A percentile compares a stretch with the other conserved stretches of the same genome.
These are phyloP conservation scores for Mucor circinelloides DNA, from an alignment of 371 early-diverging fungal species.

Conservation along the genomic window DNA sequence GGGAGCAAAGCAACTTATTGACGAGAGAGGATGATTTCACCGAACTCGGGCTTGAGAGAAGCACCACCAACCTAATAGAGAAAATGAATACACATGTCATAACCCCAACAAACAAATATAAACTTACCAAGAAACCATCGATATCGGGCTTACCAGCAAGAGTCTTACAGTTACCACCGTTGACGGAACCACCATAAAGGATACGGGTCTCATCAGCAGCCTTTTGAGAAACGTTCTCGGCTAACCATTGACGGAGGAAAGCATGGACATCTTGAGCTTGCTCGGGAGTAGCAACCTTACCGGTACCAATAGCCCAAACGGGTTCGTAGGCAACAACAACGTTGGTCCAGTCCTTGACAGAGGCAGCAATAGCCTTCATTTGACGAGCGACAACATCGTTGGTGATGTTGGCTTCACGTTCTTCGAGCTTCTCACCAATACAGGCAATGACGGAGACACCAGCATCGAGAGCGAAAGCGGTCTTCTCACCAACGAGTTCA, in stretches of 20 bases:
- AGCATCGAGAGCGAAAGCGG: constrained; percentile 82
- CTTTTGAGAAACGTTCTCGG: constrained; percentile 75
- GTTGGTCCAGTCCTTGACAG: constrained; percentile 82
- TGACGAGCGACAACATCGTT: constrained; percentile 89
- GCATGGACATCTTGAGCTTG: constrained; percentile 98
- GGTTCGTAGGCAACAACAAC: constrained; percentile 99
- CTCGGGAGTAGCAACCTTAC: constrained; percentile 95
- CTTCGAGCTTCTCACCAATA: constrained; percentile 95
- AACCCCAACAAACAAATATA: background rate
- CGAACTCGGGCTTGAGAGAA: constrained; percentile 90
- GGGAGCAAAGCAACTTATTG: constrained; percentile 20
- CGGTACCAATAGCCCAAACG: constrained; percentile 99
- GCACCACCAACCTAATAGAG: constrained; percentile 87
- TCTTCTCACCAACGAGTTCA: constrained; percentile 89
- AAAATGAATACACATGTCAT: background rate
- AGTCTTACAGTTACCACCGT: constrained; percentile 73
- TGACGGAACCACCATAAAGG: constrained; percentile 94
- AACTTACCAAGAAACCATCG: constrained; percentile 94
- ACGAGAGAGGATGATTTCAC: constrained; percentile 68
- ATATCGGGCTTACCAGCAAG: constrained; percentile 80
- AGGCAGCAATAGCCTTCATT: constrained; percentile 78
- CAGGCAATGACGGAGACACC: constrained; percentile 97
- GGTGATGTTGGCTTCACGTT: constrained; percentile 90
- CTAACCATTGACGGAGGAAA: constrained; percentile 88
- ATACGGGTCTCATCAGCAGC: constrained; percentile 92